Conservation (phyloP, 139 green algal genomes). For the Desmodesmus armatus region DNA sequence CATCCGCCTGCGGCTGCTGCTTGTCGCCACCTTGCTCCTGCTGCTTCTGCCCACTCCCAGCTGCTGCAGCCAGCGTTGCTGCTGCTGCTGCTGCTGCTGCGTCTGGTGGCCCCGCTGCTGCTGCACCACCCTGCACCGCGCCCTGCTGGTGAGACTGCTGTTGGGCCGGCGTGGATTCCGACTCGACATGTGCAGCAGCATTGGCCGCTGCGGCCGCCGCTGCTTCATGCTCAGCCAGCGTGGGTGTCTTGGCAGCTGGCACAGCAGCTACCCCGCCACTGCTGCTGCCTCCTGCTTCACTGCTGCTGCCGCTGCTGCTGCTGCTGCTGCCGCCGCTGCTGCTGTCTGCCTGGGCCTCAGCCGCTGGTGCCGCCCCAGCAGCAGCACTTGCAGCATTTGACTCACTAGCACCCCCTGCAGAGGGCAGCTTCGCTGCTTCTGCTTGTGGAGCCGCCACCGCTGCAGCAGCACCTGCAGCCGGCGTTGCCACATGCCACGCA, state of each 20-base stretch:
- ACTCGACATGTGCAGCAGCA: neutral
- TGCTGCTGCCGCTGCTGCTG: constrained; percentile 10
- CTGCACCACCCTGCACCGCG: neutral
- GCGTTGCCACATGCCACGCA: too few species aligned
- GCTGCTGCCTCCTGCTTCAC: neutral
- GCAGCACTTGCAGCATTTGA: neutral
- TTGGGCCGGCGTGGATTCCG: neutral
- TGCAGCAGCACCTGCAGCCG: too few species aligned
- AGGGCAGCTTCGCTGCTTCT: neutral
- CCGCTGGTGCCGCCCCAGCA: neutral
- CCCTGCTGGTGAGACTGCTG: neutral
- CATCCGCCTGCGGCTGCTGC: neutral
- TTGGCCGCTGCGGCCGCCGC: neutral
- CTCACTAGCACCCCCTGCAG: too few species aligned
- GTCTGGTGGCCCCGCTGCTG: neutral
- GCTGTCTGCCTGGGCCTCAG: neutral
- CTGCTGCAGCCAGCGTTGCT: neutral
- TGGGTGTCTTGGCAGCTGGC: too few species aligned
- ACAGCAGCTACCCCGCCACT: neutral
- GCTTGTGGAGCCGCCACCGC: neutral
- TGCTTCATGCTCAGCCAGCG: too few species aligned
- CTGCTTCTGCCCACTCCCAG: neutral
- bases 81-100: neutral
- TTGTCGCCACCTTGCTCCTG: neutral
- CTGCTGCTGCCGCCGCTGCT: neutral